Evolutionary conservation across 1,284 basidiomycete species (phyloP), one percentile per base, ranked within the genome.

Genomic region (Pyrrhoderma noxium): DNA sequence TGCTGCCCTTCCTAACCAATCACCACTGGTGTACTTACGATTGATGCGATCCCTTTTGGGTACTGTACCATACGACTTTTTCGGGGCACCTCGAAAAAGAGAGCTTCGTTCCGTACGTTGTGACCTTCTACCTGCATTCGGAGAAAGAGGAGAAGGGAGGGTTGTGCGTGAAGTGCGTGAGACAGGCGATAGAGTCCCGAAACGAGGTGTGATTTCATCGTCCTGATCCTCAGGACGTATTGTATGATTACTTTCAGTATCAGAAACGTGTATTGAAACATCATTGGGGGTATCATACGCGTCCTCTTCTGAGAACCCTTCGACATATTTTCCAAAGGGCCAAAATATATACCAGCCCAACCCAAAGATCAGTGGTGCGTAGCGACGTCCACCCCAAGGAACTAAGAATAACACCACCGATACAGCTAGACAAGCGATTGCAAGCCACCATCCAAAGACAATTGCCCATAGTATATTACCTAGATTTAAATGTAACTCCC

Each of bases 291-390:
- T 8, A 7, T 73, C 75, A 11, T 68, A n/a, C n/a, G n/a, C 68
- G 2, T 67, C 63, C 3, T 67, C 67, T 21, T 73, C 72, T 19
- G 79, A 64, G 55, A 89, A 87, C 3, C 93, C 91, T 66, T 98
- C 94, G 52, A 99, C 92, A 63, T 98, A 99, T 67, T 98, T 98
- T 35, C 92, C 95, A 65, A 99, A 99, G 1, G 96, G 96, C 96
- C 96, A 99, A 34, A 85, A 80, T 52, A 99, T 79, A 67, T 99
- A 99, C 84, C 93, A 95, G 1, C 90, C 94, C 9, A 99, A 71
- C 19, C 95, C 96, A 62, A 85, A 93, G 2, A 96, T 72, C 18
- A 98, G 80, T n/a, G 80, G 80, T 2, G 91, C 83, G 64, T 97
- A 99, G 41, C 82, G 81, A 50, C 74, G 79, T 16, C 93, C 90